Conservation (phyloP, 2,329 filamentous ascomycete species). For the Xylariaceae sp. region DNA sequence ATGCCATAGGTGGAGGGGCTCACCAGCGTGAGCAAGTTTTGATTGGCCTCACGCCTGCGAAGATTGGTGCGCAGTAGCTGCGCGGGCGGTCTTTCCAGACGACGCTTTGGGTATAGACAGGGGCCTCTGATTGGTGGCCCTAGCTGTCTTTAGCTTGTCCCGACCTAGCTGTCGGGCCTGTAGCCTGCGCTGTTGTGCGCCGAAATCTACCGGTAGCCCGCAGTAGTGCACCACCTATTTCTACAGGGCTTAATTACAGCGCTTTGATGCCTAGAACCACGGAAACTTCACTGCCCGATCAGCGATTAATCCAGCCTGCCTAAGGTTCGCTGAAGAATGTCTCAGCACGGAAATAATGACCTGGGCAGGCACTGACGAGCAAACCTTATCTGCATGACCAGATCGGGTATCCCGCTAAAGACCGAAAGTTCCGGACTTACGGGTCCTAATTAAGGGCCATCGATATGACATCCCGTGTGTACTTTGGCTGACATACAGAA, state of each 20-base stretch:
- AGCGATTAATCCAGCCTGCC: too few species aligned
- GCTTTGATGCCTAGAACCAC: neutral
- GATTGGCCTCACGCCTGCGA: slow-evolving; percentile 34
- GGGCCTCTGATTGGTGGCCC: slow-evolving; percentile 18
- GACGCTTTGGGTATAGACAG: slow-evolving; percentile 17
- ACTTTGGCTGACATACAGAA: too few species aligned
- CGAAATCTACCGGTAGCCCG: neutral
- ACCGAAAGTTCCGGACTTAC: too few species aligned
- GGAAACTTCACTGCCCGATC: neutral
- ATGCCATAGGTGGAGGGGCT: slow-evolving; percentile 28
- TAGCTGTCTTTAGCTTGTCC: neutral
- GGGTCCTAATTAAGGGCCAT: too few species aligned
- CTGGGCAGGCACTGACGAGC: too few species aligned
- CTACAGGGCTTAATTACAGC: neutral
- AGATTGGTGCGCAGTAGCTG: slow-evolving; percentile 19
- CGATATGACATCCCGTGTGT: too few species aligned
- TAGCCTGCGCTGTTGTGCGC: neutral
- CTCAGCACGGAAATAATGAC: too few species aligned
- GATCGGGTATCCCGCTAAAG: too few species aligned
- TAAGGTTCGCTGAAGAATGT: too few species aligned
- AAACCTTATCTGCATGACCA: too few species aligned
- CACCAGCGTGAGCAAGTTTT: slow-evolving; percentile 42
- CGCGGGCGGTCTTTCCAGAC: slow-evolving; percentile 11
- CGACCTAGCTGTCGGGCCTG: neutral
- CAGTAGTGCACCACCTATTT: neutral